Evolutionary conservation across 129 eudicot species (phyloP).

Genomic region (Sambucus nigra): DNA sequence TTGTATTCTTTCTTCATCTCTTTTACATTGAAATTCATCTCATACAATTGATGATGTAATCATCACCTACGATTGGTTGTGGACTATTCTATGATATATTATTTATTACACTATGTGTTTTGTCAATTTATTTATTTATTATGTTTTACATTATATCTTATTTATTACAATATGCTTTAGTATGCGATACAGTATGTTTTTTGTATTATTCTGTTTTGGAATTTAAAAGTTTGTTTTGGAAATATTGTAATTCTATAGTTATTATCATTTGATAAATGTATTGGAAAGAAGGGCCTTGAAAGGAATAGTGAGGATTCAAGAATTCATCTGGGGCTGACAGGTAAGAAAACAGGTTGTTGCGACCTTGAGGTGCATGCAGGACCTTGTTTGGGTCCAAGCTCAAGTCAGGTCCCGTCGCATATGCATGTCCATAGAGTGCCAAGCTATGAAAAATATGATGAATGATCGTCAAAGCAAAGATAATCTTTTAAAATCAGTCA

Average conservation of each 20-base stretch:
- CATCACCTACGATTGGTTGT: too few species aligned
- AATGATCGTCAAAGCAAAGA: constrained; percentile 59
- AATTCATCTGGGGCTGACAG: constrained; percentile 79
- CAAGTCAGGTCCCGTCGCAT: constrained; percentile 89
- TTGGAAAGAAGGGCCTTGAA: constrained; percentile 95
- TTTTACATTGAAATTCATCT: too few species aligned
- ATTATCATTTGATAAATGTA: background rate
- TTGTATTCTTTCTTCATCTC: too few species aligned
- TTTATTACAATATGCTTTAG: too few species aligned
- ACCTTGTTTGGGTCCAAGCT: constrained; percentile 92
- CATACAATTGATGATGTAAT: too few species aligned
- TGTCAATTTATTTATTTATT: too few species aligned
- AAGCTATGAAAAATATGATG: constrained; percentile 74
- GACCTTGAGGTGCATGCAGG: constrained; percentile 96
- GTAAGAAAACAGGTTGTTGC: constrained; percentile 96
- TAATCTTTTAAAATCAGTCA: constrained; percentile 66
- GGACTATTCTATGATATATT: too few species aligned
- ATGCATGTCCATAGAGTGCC: constrained; percentile 92
- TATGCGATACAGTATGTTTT: too few species aligned
- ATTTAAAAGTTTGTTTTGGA: background rate
- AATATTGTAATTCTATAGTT: background rate
- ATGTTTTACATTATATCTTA: too few species aligned
- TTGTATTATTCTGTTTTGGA: background rate
- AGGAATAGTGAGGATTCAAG: constrained; percentile 90
- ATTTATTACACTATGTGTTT: too few species aligned